Percentiles rank a stretch among this genome's conserved stretches.
Evolutionary conservation across 2,329 filamentous ascomycete species (phyloP).

Genomic region (Penicillium sp.): DNA sequence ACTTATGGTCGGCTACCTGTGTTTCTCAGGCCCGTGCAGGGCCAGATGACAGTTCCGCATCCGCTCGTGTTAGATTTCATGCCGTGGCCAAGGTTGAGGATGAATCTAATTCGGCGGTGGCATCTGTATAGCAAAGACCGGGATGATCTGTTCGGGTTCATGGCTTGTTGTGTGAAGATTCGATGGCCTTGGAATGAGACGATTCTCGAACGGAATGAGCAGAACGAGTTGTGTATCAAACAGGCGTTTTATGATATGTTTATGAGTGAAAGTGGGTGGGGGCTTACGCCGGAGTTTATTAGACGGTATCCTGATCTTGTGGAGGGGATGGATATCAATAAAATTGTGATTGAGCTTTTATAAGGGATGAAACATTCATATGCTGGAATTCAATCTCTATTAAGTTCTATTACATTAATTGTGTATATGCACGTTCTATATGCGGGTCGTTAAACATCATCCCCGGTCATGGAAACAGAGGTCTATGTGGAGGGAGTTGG

Average conservation of each 20-base stretch:
- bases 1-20: conserved; percentile 15
- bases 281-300: conserved; percentile 22
- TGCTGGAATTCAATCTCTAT: not conserved
- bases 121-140: conserved; percentile 11
- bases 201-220: conserved; percentile 18
- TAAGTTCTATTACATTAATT: not conserved
- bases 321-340: conserved; percentile 15
- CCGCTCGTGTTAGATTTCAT: conserved; percentile 17
- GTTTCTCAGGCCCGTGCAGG: conserved; percentile 15
- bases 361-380: not conserved
- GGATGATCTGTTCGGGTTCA: conserved; percentile 12
- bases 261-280: conserved; percentile 19
- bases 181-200: conserved; percentile 23
- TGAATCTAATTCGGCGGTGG: conserved; percentile 22
- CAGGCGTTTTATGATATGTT: conserved; percentile 16
- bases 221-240: conserved; percentile 16
- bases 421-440: not conserved
- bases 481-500: not conserved
- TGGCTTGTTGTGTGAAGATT: conserved; percentile 19
- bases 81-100: conserved; percentile 19
- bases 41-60: conserved; percentile 18
- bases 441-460: not conserved
- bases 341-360: conserved; percentile 7
- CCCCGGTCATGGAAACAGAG: not conserved
- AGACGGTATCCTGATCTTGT: conserved; percentile 18